These are phyloP conservation scores for Linum usitatissimum DNA, from an alignment of 345 rosid genomes.

Conservation along the genomic window DNA sequence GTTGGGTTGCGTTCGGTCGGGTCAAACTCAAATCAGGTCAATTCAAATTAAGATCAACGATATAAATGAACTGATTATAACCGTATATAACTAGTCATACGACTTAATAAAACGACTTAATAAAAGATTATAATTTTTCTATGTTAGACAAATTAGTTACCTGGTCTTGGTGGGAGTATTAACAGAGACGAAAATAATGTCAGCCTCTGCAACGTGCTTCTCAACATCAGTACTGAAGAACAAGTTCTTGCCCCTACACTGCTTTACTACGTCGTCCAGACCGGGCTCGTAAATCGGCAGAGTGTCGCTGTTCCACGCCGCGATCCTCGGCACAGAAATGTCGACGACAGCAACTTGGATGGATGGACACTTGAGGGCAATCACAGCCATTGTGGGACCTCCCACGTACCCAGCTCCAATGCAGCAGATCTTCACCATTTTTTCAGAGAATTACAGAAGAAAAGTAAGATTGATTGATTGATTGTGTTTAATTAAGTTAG, in stretches of 20 bases:
- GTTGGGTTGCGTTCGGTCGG: no score
- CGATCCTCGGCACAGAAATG: slow-evolving; percentile 7
- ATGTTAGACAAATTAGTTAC: no score
- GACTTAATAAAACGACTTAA: no score
- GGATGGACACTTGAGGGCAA: slow-evolving; percentile 6
- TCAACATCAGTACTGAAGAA: slow-evolving; percentile 10
- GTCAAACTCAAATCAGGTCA: no score
- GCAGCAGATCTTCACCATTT: slow-evolving; percentile 11
- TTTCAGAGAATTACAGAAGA: neutral
- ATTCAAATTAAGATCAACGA: no score
- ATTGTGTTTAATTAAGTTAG: no score
- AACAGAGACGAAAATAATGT: slow-evolving; percentile 6
- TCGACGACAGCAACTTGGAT: slow-evolving; percentile 6
- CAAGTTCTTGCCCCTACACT: slow-evolving; percentile 6
- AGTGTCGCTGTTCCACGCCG: slow-evolving; percentile 7
- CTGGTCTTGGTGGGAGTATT: slow-evolving; percentile 8
- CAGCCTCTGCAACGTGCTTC: slow-evolving; percentile 6
- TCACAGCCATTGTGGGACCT: slow-evolving; percentile 8
- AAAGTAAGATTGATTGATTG: no score
- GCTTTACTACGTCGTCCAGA: slow-evolving; percentile 6
- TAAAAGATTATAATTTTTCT: no score
- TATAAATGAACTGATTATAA: no score
- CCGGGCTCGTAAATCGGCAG: slow-evolving; percentile 10
- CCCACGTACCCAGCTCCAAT: slow-evolving; percentile 10
- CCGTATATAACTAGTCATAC: no score